Conservation (phyloP, 2,329 filamentous ascomycete species). For the Conoideocrella luteorostrata region DNA sequence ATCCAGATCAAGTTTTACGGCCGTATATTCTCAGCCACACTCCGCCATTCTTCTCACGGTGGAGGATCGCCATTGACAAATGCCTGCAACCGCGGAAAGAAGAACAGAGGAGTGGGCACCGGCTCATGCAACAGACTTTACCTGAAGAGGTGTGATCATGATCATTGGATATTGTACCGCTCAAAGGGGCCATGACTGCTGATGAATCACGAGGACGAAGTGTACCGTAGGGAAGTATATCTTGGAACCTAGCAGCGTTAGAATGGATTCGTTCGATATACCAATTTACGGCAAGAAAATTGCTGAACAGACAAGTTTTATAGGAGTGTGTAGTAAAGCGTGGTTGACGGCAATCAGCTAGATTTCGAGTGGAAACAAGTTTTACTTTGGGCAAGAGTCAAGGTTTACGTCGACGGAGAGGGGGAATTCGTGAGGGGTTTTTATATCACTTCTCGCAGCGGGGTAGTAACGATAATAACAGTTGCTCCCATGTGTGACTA, state of each 20-base stretch:
- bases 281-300: too few species aligned
- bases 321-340: too few species aligned
- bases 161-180: conserved; percentile 29
- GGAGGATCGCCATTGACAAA: neutral
- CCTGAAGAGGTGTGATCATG: conserved; percentile 31
- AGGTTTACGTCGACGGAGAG: too few species aligned
- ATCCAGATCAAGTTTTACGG: conserved; percentile 94
- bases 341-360: too few species aligned
- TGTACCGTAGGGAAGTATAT: conserved; percentile 21
- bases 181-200: conserved; percentile 28
- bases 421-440: conserved; percentile 2
- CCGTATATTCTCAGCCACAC: conserved; percentile 78
- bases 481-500: neutral
- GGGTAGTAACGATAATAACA: neutral
- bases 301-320: too few species aligned
- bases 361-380: too few species aligned
- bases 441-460: neutral
- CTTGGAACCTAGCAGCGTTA: too few species aligned
- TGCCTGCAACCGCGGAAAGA: neutral
- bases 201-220: conserved; percentile 13
- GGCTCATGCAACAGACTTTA: conserved; percentile 55
- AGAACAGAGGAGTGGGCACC: conserved; percentile 39
- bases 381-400: too few species aligned
- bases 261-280: too few species aligned
- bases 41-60: conserved; percentile 12